Conservation (phyloP, 2,329 filamentous ascomycete genomes). For the Sporothrix phasma region DNA sequence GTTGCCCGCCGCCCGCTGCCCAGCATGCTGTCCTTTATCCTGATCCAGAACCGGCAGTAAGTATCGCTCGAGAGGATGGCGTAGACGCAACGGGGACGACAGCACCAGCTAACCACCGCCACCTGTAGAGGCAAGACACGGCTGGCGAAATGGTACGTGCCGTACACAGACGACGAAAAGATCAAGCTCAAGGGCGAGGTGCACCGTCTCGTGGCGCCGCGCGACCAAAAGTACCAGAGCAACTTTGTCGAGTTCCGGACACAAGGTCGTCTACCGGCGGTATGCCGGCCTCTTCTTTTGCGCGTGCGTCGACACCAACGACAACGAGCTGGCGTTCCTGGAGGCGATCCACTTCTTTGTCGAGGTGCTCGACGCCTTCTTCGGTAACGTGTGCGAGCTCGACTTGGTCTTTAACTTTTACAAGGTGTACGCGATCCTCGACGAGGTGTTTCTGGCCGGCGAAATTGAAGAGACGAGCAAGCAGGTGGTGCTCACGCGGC, state of each 20-base stretch:
- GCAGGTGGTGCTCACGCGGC: conserved; percentile 84
- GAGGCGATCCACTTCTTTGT: conserved; percentile 99
- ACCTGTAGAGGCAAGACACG: conserved; percentile 81
- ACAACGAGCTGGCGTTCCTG: conserved; percentile 93
- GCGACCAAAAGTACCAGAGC: conserved; percentile 98
- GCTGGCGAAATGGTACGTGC: conserved; percentile 97
- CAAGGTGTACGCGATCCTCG: conserved; percentile 93
- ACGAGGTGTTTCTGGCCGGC: conserved; percentile 94
- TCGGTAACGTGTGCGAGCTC: conserved; percentile 97
- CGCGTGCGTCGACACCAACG: conserved; percentile 96
- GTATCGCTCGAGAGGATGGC: conserved; percentile 8
- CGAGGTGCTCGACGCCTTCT: conserved; percentile 96
- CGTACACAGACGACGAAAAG: conserved; percentile 98
- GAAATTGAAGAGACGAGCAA: conserved; percentile 99
- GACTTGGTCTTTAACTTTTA: conserved; percentile 79
- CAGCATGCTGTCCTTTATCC: conserved; percentile 68
- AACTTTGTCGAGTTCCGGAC: conserved; percentile 97
- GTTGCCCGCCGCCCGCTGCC: not conserved
- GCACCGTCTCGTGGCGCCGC: conserved; percentile 91
- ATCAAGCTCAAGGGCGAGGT: conserved; percentile 98
- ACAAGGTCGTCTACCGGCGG: conserved; percentile 93
- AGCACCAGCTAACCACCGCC: not conserved
- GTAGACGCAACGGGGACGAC: not conserved
- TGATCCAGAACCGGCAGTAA: conserved; percentile 84
- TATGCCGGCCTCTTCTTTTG: conserved; percentile 99